phyloP scores from a whole-genome alignment of 345 rosid species.

The Populus ilicifolia region DNA sequence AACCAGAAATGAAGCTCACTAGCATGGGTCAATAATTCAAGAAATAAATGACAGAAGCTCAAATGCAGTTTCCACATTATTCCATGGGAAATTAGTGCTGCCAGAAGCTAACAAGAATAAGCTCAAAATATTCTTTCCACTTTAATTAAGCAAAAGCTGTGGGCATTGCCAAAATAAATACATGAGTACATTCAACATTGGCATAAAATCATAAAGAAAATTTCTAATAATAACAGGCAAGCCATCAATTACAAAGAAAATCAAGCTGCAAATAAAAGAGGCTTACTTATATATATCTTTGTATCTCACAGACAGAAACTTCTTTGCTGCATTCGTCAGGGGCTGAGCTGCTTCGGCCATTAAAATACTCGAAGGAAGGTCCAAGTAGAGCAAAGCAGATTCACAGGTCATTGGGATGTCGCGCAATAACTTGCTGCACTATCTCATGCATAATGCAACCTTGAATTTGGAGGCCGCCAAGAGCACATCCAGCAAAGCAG shows the following conservation, averaged over 20 bases:
- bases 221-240: background rate
- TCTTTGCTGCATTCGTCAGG: conserved; percentile 63
- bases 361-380: conserved; percentile 63
- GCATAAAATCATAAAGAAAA: background rate
- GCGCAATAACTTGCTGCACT: conserved; percentile 60
- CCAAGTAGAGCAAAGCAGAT: conserved; percentile 71
- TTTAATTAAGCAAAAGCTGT: background rate
- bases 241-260: background rate
- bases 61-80: conserved; percentile 1
- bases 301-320: conserved; percentile 55
- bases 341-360: conserved; percentile 77
- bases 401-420: conserved; percentile 68
- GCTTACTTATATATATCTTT: conserved; percentile 57
- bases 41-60: background rate
- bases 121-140: background rate
- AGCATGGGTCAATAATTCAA: background rate
- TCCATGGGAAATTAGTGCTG: background rate
- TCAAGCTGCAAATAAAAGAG: background rate
- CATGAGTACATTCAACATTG: background rate
- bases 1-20: conserved; percentile 3
- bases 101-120: conserved; percentile 1
- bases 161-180: background rate
- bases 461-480: conserved; percentile 81
- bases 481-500: conserved; percentile 63
- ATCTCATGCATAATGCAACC: conserved; percentile 82